Evolutionary conservation across 1,139 yeast species (phyloP).

Genomic region (Sugiyamaella castrensis): DNA sequence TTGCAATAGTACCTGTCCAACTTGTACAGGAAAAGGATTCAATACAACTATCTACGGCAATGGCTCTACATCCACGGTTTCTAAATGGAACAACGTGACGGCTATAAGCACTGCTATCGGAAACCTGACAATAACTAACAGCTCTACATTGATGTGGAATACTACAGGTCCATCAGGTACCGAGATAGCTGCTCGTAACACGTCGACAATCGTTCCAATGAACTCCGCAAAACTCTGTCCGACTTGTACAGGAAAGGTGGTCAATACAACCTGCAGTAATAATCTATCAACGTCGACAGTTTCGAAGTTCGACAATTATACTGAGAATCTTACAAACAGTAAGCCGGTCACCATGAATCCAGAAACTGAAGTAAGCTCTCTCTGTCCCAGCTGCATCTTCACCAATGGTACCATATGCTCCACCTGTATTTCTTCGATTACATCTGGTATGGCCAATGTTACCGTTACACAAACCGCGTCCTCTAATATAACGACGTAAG

Average conservation of each 20-base stretch:
- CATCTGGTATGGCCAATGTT: background rate
- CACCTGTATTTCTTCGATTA: background rate
- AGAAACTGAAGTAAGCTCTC: background rate
- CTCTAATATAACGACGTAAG: background rate
- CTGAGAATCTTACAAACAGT: too few relatives aligned
- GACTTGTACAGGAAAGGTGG: background rate
- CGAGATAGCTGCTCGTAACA: constrained; percentile 4
- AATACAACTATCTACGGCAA: background rate
- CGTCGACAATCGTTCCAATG: constrained; percentile 3
- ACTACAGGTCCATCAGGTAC: background rate
- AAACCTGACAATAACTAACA: constrained; percentile 3
- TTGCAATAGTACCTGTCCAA: background rate
- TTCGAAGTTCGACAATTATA: too few relatives aligned
- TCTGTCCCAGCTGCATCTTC: background rate
- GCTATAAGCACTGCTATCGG: background rate
- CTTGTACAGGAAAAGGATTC: constrained; percentile 1
- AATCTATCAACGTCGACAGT: too few relatives aligned
- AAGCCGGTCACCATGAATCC: background rate
- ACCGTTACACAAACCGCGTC: background rate
- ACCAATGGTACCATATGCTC: background rate
- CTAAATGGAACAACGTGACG: background rate
- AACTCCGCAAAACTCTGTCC: background rate
- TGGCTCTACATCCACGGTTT: background rate
- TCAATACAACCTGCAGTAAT: too few relatives aligned
- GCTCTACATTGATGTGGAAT: constrained; percentile 2